Conservation (phyloP, 257 asterid genomes). For the Phtheirospermum japonicum region DNA sequence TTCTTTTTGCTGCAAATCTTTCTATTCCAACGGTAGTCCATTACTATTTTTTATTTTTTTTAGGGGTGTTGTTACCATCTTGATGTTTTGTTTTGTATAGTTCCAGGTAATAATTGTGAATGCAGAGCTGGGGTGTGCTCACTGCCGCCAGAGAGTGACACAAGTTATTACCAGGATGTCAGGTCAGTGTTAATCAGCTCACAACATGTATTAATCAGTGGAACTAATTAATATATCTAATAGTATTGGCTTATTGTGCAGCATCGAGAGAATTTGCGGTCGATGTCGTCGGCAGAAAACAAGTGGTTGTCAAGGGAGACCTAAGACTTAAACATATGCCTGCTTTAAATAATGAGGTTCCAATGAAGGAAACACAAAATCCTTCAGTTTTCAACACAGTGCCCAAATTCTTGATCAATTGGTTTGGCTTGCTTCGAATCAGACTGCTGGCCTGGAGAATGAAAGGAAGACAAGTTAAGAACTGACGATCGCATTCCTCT, state of each 20-base stretch:
- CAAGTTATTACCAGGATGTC: constrained; percentile 30
- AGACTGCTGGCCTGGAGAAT: too few species aligned
- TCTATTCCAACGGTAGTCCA: constrained; percentile 23
- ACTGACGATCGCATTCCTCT: too few species aligned
- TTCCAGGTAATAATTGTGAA: constrained; percentile 25
- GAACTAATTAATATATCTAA: not conserved
- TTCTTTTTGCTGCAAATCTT: constrained; percentile 31
- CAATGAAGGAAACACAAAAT: constrained; percentile 1
- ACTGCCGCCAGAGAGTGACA: constrained; percentile 27
- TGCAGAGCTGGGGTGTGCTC: constrained; percentile 31
- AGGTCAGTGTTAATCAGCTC: constrained; percentile 7
- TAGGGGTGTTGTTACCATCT: too few species aligned
- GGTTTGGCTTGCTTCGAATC: too few species aligned
- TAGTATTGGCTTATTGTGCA: constrained; percentile 7
- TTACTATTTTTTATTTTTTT: not conserved
- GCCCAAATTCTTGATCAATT: constrained; percentile 2
- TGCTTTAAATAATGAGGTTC: not conserved
- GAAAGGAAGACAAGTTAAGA: too few species aligned
- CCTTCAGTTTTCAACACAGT: constrained; percentile 4
- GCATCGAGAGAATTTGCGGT: constrained; percentile 25
- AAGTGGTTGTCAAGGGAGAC: constrained; percentile 28
- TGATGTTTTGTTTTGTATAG: not conserved
- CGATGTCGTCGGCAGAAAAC: constrained; percentile 28
- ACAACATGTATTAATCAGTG: too few species aligned
- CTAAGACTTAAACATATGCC: not conserved